Evolutionary conservation across 148 eudicot species (phyloP).

Genomic region (Rhododendron simsii): DNA sequence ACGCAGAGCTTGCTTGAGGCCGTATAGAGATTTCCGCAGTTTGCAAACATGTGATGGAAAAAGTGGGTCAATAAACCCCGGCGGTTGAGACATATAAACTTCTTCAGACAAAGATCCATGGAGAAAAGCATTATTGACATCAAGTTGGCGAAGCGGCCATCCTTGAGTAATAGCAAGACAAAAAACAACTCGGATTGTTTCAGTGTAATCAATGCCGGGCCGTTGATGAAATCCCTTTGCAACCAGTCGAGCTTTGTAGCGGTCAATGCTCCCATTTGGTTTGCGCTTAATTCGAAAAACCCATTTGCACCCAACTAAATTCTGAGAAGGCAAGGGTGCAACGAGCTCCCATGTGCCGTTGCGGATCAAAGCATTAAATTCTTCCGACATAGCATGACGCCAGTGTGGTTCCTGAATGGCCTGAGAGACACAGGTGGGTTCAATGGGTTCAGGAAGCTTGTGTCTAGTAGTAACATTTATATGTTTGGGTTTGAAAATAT

Average conservation of each 20-base stretch:
- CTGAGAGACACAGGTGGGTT: not conserved
- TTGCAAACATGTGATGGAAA: not conserved
- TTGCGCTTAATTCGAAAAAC: not conserved
- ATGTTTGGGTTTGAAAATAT: slow-evolving; percentile 1
- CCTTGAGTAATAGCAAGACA: not conserved
- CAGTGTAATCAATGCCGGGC: not conserved
- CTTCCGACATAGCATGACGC: not conserved
- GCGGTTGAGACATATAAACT: not conserved
- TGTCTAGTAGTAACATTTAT: not conserved
- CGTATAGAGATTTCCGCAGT: not conserved
- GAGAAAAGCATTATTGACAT: not conserved
- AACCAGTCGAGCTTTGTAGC: not conserved
- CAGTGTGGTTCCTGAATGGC: not conserved
- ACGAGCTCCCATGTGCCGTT: slow-evolving; percentile 4
- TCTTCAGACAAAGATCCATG: not conserved
- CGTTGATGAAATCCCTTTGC: slow-evolving; percentile 13
- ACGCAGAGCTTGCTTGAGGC: not conserved
- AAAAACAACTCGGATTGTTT: not conserved
- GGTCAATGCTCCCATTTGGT: not conserved
- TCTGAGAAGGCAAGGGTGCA: not conserved
- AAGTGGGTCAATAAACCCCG: not conserved
- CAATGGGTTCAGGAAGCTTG: not conserved
- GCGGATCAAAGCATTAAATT: not conserved
- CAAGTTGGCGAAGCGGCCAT: slow-evolving; percentile 2
- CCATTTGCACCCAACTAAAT: not conserved